Base-by-base conservation (phyloP, 2,329 filamentous ascomycete genomes). In the Pestalotiopsis fici region DNA sequence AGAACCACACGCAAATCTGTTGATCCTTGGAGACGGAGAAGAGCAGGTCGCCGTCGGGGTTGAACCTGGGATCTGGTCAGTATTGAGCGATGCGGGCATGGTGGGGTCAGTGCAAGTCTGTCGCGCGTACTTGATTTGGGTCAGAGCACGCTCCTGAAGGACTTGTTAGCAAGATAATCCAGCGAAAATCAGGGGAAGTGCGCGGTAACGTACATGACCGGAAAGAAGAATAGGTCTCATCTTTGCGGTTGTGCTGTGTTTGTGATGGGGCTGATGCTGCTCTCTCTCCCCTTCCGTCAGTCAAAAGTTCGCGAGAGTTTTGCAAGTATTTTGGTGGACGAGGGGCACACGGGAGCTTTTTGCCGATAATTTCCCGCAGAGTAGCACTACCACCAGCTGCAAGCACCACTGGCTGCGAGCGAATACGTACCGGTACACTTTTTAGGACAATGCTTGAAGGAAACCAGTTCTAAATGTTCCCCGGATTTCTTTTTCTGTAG, bases 161-260 rank as follows among this genome's bases (percentile, higher is more conserved):
- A 65, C n/a, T 62, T 68, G 64, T 72, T 68, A 73, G 74, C 60
- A 69, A 57, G 15, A 37, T 7, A 31, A 9, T 35, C 39, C 50
- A 13, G 3, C 21, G 31, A n/a, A 37, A 37, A 60, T 21, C n/a
- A 13, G 9, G 50, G n/a, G 39, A 37, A n/a, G n/a, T 59, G 15
- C 27, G 54, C 54, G 60, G 27, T 4, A 21, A 39, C 76, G 72
- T 82, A 91, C 90, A 90, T 99, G 96, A 83, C 96, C 96, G 81
- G 94, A 91, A 77, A 99, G 89, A 76, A 99, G 87, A 83, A 98
- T 97, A 79, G 96, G 96, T 86, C 96, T 94, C 96, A 99, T 99
- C 70, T 83, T 94, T 84, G 81, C 78, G 74, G 72, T 73, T 70
- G 71, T 73, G 62, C 67, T 67, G 69, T 70, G 63, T 68, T 56